These are phyloP conservation scores for Fagopyrum tataricum DNA, from an alignment of 148 eudicot species.

Conservation along the genomic window DNA sequence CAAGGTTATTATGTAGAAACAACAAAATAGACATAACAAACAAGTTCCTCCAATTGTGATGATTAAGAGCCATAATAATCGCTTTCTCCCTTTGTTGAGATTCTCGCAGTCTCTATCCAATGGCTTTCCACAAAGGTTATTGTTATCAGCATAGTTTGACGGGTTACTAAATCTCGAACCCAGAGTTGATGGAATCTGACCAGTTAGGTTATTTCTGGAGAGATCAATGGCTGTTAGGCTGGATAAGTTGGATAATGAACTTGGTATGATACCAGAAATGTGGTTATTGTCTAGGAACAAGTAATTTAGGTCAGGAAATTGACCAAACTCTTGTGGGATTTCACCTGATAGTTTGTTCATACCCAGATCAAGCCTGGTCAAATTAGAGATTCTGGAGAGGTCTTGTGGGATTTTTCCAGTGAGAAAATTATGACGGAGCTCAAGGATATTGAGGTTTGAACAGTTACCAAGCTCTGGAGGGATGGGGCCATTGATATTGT, in stretches of 20 bases:
- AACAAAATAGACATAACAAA: constrained; percentile 43
- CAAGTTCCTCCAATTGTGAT: constrained; percentile 39
- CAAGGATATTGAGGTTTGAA: constrained; percentile 41
- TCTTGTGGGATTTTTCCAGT: constrained; percentile 49
- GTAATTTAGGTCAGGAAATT: constrained; percentile 32
- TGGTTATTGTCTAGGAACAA: constrained; percentile 42
- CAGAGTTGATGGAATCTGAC: constrained; percentile 43
- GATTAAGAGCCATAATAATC: constrained; percentile 36
- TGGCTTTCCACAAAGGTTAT: constrained; percentile 63
- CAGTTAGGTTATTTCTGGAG: constrained; percentile 51
- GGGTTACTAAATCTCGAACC: constrained; percentile 45
- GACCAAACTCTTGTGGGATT: constrained; percentile 47
- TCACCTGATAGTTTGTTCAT: constrained; percentile 48
- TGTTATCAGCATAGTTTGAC: constrained; percentile 39
- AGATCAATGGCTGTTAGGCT: constrained; percentile 50
- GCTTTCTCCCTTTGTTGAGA: constrained; percentile 25
- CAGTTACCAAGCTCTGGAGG: constrained; percentile 76
- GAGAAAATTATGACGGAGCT: constrained; percentile 43
- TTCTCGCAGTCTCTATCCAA: constrained; percentile 31
- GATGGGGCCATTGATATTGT: constrained; percentile 39
- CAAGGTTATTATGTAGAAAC: constrained; percentile 42
- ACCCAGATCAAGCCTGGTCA: constrained; percentile 56
- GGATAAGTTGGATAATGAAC: constrained; percentile 36
- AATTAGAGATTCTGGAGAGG: constrained; percentile 36
- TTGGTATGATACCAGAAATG: constrained; percentile 59